Evolutionary conservation across 805 yeast genomes (phyloP).

Genomic region (Brettanomyces custersianus): DNA sequence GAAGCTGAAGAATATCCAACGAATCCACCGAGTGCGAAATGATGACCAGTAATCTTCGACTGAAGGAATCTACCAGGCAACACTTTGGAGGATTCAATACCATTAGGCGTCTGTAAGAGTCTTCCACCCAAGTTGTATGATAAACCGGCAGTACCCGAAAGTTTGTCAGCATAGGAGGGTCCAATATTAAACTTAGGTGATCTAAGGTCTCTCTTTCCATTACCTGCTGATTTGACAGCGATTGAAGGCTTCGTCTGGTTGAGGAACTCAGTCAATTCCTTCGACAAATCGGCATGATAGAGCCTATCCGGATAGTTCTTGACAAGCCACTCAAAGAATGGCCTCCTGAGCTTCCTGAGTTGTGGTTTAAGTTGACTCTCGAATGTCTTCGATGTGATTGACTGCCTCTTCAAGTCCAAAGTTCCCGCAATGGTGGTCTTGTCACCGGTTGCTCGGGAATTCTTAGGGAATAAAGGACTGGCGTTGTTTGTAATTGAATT

Average conservation of each 20-base stretch:
- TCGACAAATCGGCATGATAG: constrained; percentile 26
- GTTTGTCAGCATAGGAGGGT: constrained; percentile 12
- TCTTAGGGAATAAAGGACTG: constrained; percentile 34
- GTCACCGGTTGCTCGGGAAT: constrained; percentile 6
- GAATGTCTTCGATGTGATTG: constrained; percentile 15
- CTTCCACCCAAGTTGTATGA: constrained; percentile 64
- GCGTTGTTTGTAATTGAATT: not conserved
- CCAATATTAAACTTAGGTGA: constrained; percentile 10
- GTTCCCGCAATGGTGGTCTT: constrained; percentile 20
- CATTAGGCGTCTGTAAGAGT: constrained; percentile 61
- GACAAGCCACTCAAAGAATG: constrained; percentile 48
- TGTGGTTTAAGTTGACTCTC: constrained; percentile 23
- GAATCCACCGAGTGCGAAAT: constrained; percentile 52
- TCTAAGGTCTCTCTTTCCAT: too few relatives aligned
- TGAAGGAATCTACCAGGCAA: constrained; percentile 63
- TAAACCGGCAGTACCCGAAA: constrained; percentile 67
- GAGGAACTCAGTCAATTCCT: constrained; percentile 33
- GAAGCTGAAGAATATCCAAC: constrained; percentile 18
- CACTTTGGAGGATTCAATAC: constrained; percentile 41
- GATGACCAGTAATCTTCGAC: constrained; percentile 28
- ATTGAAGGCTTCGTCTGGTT: constrained; percentile 15
- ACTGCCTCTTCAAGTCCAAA: constrained; percentile 16
- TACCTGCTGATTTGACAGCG: constrained; percentile 1
- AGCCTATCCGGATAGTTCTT: constrained; percentile 37
- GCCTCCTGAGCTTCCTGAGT: constrained; percentile 38